A percentile compares a stretch with the other conserved stretches of the same genome.
Conservation (phyloP, 2,329 filamentous ascomycete genomes). For the Pseudogymnoascus sp. region DNA sequence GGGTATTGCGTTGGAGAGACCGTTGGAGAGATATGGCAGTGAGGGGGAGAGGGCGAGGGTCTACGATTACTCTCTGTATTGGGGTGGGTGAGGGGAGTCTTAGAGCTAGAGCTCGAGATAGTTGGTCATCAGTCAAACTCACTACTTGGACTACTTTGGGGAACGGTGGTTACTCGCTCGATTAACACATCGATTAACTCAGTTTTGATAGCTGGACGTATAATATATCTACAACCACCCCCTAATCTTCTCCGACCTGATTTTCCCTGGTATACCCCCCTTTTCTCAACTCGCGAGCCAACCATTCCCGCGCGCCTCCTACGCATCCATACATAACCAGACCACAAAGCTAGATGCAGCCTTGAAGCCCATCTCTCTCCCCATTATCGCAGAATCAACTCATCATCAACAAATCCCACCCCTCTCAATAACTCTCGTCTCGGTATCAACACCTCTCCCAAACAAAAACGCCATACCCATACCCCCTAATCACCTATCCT, state of each 20-base stretch:
- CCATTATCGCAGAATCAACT: background rate
- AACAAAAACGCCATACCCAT: too few species aligned
- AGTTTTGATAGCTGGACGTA: background rate
- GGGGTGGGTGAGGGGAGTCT: too few species aligned
- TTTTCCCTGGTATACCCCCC: background rate
- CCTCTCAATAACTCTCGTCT: too few species aligned
- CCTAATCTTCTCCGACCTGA: background rate
- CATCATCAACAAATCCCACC: background rate
- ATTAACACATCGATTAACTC: background rate
- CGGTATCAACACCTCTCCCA: too few species aligned
- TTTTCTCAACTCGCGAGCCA: background rate
- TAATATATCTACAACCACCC: background rate
- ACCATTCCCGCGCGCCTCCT: background rate
- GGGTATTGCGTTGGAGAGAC: too few species aligned
- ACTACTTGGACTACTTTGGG: background rate
- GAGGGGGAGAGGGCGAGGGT: too few species aligned
- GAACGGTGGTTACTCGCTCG: background rate
- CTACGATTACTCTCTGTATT: too few species aligned
- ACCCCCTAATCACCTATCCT: background rate
- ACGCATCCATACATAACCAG: background rate
- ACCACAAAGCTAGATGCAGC: background rate
- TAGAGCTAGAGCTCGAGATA: too few species aligned
- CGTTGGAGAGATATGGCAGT: too few species aligned
- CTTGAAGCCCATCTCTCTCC: background rate
- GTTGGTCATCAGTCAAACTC: too few species aligned